Base-by-base conservation (phyloP, 164 flowering plant species). In the Piper longum region DNA sequence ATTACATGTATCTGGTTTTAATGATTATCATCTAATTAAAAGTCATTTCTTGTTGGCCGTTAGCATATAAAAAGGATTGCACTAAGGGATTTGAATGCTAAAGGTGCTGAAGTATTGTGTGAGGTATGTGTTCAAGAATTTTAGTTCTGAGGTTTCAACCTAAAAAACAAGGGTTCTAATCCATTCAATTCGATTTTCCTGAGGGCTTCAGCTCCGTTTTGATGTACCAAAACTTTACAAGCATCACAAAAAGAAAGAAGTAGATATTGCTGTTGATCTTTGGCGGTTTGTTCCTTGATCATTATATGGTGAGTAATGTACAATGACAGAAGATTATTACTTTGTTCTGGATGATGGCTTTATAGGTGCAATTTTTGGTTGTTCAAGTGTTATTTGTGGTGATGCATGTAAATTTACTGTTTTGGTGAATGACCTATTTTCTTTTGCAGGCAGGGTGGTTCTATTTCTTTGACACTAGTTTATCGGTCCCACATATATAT, bases 211-310 rank as follows among this genome's bases (percentile, higher is more conserved):
- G 97, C 96, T 93, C 43, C 83, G 96, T 16, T 93, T 59, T 65
- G 91, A 90, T 70, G 83, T 93, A 19, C 97, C 92, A 0, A 82
- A 84, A 64, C 73, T 85, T 8, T 90, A 93, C 82, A 90, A 90
- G 67, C 90, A 88, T 73, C 99, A 93, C 66, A 88, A 87, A 85
- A 88, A 85, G 77, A 93, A 81, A 71, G 96, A 86, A 70, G 92
- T 93, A 63, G 92, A 93, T 68, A 77, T 93, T 72, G 90, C 95
- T 3, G 97, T 93, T 36, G 98, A 89, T 69, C 84, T 26, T 52
- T 93, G 99, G 97, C 84, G 95, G 18, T 88, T 88, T 70, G 88
- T 81, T 41, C 96, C 95, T 39, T 16, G n/a, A 56, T 14, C 59
- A 26, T 4, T 7, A 4, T 16, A n/a, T 9, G 11, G 59, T 56